phyloP scores from a whole-genome alignment of 1,284 basidiomycete species.

The Tilletia horrida region DNA sequence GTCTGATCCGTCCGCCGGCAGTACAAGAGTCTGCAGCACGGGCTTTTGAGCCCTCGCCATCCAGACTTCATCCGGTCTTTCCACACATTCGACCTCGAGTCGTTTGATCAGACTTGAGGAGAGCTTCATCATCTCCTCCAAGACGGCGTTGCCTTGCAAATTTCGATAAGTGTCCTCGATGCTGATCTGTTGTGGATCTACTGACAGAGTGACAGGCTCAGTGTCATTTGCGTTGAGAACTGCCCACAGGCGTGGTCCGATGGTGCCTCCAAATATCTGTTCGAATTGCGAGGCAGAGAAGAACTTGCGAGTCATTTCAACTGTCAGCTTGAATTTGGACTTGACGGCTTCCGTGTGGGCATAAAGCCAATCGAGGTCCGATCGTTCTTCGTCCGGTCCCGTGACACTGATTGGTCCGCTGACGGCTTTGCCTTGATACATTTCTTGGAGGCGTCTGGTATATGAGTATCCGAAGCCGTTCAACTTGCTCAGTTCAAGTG shows the following conservation, averaged over 20 bases:
- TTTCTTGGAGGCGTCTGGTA: slow-evolving; percentile 32
- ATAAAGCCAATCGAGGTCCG: slow-evolving; percentile 1
- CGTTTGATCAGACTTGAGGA: slow-evolving; percentile 33
- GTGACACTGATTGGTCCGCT: neutral
- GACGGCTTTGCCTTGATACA: neutral
- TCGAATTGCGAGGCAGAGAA: slow-evolving; percentile 30
- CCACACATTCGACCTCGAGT: slow-evolving; percentile 45
- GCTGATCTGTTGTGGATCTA: slow-evolving; percentile 48
- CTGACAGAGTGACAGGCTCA: slow-evolving; percentile 49
- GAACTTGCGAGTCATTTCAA: slow-evolving; percentile 30
- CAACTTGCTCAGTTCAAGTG: slow-evolving; percentile 40
- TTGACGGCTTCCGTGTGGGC: slow-evolving; percentile 8
- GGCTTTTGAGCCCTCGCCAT: neutral
- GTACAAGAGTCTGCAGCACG: neutral
- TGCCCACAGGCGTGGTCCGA: slow-evolving; percentile 45
- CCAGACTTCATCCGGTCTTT: slow-evolving; percentile 19
- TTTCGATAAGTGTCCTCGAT: slow-evolving; percentile 54
- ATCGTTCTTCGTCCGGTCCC: neutral
- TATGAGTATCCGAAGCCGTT: slow-evolving; percentile 40
- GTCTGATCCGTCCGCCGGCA: neutral
- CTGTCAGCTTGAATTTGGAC: slow-evolving; percentile 21
- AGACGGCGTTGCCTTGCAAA: slow-evolving; percentile 27
- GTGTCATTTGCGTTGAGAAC: slow-evolving; percentile 49
- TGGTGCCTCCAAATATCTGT: slow-evolving; percentile 37
- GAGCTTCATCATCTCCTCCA: slow-evolving; percentile 30